These are phyloP conservation scores for Lachancea meyersii DNA, from an alignment of 805 yeast genomes.

Conservation along the genomic window DNA sequence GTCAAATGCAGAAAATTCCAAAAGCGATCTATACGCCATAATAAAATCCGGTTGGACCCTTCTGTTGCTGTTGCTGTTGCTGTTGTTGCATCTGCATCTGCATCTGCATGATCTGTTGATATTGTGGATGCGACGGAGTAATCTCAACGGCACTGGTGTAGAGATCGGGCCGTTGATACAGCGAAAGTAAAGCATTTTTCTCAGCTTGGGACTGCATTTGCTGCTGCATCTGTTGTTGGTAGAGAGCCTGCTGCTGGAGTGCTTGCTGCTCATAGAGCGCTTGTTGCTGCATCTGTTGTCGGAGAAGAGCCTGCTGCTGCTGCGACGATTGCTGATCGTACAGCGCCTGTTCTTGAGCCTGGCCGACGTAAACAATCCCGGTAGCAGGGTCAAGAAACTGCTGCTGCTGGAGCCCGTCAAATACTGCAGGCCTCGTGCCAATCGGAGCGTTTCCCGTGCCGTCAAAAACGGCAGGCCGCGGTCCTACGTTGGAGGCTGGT, in stretches of 20 bases:
- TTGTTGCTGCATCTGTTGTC: slow-evolving; percentile 14
- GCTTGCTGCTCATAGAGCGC: slow-evolving; percentile 19
- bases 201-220: slow-evolving; percentile 17
- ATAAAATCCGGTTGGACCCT: slow-evolving; percentile 10
- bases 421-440: slow-evolving; percentile 23
- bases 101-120: slow-evolving; percentile 21
- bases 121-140: slow-evolving; percentile 26
- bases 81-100: slow-evolving; percentile 25
- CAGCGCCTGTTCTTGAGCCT: slow-evolving; percentile 29
- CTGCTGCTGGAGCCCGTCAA: slow-evolving; percentile 36
- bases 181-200: slow-evolving; percentile 23
- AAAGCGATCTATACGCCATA: not conserved
- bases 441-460: slow-evolving; percentile 16
- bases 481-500: slow-evolving; percentile 24
- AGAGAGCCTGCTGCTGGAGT: slow-evolving; percentile 12
- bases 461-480: slow-evolving; percentile 34
- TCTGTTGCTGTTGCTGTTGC: slow-evolving; percentile 19
- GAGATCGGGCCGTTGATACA: slow-evolving; percentile 27
- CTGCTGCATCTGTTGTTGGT: slow-evolving; percentile 13
- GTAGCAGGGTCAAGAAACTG: slow-evolving; percentile 70
- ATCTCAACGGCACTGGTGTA: slow-evolving; percentile 29
- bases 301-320: slow-evolving; percentile 15
- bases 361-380: slow-evolving; percentile 63
- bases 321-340: slow-evolving; percentile 21
- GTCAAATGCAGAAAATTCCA: not conserved